Conservation (phyloP, 495 filamentous ascomycete genomes). For the Xylaria venustula region DNA sequence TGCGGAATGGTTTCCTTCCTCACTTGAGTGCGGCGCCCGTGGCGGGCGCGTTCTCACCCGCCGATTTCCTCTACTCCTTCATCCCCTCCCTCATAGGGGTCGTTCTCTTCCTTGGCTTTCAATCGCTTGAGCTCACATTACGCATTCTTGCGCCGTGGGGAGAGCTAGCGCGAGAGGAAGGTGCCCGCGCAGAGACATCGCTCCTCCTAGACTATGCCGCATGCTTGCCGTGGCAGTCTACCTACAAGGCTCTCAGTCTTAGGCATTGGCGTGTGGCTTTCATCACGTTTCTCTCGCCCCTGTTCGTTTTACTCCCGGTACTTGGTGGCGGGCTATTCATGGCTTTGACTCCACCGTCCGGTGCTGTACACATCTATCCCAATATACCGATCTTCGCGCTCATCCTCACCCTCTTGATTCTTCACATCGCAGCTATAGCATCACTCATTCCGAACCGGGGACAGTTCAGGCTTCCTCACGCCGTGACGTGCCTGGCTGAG, state of each 20-base stretch:
- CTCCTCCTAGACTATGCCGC: slow-evolving; percentile 73
- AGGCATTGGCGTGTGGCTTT: slow-evolving; percentile 70
- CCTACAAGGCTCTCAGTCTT: slow-evolving; percentile 59
- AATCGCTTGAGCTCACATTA: slow-evolving; percentile 71
- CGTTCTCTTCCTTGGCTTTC: slow-evolving; percentile 72
- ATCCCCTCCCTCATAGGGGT: slow-evolving; percentile 74
- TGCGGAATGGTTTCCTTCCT: slow-evolving; percentile 69
- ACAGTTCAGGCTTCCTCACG: slow-evolving; percentile 65
- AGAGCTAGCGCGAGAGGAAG: slow-evolving; percentile 53
- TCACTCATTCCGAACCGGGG: slow-evolving; percentile 54
- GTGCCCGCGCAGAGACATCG: slow-evolving; percentile 63
- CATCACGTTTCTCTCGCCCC: slow-evolving; percentile 61
- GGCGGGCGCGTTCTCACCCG: slow-evolving; percentile 68
- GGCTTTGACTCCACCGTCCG: slow-evolving; percentile 59
- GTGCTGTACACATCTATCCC: slow-evolving; percentile 64
- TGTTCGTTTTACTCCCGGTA: slow-evolving; percentile 68
- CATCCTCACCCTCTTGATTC: slow-evolving; percentile 64
- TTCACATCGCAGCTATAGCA: slow-evolving; percentile 56
- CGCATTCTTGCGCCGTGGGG: slow-evolving; percentile 76
- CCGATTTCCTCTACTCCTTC: slow-evolving; percentile 87
- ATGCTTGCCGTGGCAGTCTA: slow-evolving; percentile 61
- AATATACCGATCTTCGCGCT: slow-evolving; percentile 67
- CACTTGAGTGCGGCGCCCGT: slow-evolving; percentile 59
- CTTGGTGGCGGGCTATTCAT: slow-evolving; percentile 80
- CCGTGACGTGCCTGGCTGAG: slow-evolving; percentile 68